phyloP scores from a whole-genome alignment of 2,329 filamentous ascomycete species.

The Amauroascus verrucosus region DNA sequence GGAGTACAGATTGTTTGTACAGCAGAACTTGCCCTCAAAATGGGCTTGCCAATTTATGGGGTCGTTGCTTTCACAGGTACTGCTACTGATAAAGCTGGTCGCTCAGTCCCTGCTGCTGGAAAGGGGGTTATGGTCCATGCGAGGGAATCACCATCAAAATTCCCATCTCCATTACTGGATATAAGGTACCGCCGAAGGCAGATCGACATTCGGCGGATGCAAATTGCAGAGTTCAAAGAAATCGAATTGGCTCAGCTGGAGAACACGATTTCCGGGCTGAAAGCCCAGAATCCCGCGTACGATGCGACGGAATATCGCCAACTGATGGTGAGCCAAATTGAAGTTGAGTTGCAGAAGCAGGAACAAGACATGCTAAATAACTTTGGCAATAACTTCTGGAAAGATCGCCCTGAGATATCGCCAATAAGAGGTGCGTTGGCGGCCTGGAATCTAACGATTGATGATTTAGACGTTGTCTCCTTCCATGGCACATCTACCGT shows the following conservation, averaged over 20 bases:
- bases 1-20: constrained; percentile 30
- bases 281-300: too few relatives aligned
- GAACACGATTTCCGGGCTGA: too few relatives aligned
- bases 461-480: constrained; percentile 32
- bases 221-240: too few relatives aligned
- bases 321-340: too few relatives aligned
- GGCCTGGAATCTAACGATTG: constrained; percentile 29
- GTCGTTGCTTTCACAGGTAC: constrained; percentile 28
- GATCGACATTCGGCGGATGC: too few relatives aligned
- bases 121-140: constrained; percentile 29
- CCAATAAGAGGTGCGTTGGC: constrained; percentile 31
- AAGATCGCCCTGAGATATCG: constrained; percentile 23
- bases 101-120: constrained; percentile 34
- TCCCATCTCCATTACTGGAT: constrained; percentile 21
- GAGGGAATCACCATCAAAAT: constrained; percentile 1
- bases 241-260: too few relatives aligned
- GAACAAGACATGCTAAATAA: constrained; percentile 16
- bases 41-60: constrained; percentile 17
- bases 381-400: constrained; percentile 26
- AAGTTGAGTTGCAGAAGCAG: neutral
- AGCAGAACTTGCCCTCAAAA: constrained; percentile 27
- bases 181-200: constrained; percentile 21
- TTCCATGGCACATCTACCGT: constrained; percentile 36
- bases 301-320: too few relatives aligned
- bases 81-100: constrained; percentile 27